A percentile compares a stretch with the other conserved stretches of the same genome.
Conservation (phyloP, 1,284 basidiomycete genomes). For the Trichosporon sp. region DNA sequence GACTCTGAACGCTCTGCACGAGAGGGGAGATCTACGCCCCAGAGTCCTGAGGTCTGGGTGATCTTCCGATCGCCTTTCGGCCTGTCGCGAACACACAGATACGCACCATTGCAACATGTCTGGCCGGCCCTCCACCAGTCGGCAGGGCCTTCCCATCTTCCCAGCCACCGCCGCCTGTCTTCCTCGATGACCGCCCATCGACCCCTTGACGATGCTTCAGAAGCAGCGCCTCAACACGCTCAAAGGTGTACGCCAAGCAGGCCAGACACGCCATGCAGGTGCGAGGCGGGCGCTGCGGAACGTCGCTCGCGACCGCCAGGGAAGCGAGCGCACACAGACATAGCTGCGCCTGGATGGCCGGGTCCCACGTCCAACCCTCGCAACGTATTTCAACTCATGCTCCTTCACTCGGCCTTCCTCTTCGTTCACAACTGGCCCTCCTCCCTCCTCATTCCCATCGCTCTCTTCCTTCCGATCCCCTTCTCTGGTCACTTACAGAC, state of each 20-base stretch:
- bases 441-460: not conserved
- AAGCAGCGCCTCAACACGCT: not conserved
- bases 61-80: not conserved
- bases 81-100: not conserved
- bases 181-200: not conserved
- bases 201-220: not conserved
- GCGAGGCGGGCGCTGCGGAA: not conserved
- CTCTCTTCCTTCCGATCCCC: not conserved
- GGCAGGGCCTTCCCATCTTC: not conserved
- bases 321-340: not conserved
- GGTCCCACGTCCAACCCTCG: not conserved
- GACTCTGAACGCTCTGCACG: not conserved
- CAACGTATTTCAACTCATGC: not conserved
- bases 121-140: not conserved
- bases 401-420: not conserved
- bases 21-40: not conserved
- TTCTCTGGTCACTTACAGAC: not conserved
- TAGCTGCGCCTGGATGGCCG: not conserved
- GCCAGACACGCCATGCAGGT: not conserved
- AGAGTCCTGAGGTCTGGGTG: not conserved
- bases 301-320: not conserved
- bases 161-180: not conserved
- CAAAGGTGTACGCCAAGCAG: not conserved
- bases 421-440: not conserved
- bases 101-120: not conserved